A percentile compares a stretch with the other conserved stretches of the same genome.
These are phyloP conservation scores for Sporothrix curviconia DNA, from an alignment of 2,329 filamentous ascomycete species.

Conservation along the genomic window DNA sequence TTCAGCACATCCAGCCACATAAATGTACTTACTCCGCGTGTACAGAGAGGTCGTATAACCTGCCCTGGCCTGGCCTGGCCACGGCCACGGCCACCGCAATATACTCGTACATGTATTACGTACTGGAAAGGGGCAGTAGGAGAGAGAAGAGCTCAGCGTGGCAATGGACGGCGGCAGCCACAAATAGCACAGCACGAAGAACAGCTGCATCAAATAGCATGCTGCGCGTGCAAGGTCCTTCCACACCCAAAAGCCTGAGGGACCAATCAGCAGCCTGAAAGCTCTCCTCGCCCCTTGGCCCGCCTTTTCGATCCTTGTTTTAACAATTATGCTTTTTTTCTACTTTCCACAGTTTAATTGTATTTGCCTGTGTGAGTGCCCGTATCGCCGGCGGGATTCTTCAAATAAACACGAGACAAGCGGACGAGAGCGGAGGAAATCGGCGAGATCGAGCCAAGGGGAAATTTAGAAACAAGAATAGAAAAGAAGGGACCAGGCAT, in stretches of 20 bases:
- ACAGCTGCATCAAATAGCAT: slow-evolving; percentile 3
- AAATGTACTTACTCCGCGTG: too few relatives aligned
- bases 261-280: slow-evolving; percentile 19
- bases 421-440: neutral
- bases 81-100: neutral
- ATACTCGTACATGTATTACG: too few relatives aligned
- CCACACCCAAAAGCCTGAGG: slow-evolving; percentile 13
- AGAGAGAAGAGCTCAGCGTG: too few relatives aligned
- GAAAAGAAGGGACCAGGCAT: neutral
- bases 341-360: neutral
- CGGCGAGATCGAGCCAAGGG: neutral
- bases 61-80: too few relatives aligned
- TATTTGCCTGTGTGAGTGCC: too few relatives aligned
- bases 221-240: neutral
- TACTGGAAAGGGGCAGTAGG: too few relatives aligned
- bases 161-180: neutral
- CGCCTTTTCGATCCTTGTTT: slow-evolving; percentile 7
- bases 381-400: slow-evolving; percentile 14
- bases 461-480: neutral
- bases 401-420: slow-evolving; percentile 13
- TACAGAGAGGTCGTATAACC: too few relatives aligned
- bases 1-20: slow-evolving; percentile 4
- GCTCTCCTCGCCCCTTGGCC: neutral
- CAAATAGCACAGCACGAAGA: slow-evolving; percentile 1
- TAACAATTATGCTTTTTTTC: neutral